Evolutionary conservation across 345 rosid species (phyloP).

Genomic region (Boechera divaricarpa): DNA sequence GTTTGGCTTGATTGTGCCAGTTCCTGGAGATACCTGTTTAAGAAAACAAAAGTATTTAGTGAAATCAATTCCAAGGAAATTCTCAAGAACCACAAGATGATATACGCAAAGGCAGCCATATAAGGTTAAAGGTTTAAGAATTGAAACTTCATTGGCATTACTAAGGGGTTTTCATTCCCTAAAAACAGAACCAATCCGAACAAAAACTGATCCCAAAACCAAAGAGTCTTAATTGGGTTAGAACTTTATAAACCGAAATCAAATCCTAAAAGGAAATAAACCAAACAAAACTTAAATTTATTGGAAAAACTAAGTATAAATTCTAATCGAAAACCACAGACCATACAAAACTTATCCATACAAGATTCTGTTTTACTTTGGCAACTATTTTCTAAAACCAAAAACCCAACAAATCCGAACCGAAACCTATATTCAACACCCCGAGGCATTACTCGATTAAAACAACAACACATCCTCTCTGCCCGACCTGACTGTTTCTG

Average conservation of each 20-base stretch:
- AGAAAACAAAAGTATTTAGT: background rate
- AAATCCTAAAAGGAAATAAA: background rate
- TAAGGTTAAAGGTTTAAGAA: background rate
- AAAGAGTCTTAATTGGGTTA: too few species aligned
- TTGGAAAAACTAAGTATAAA: too few species aligned
- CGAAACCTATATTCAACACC: background rate
- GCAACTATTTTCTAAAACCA: too few species aligned
- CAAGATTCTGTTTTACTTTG: too few species aligned
- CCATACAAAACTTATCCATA: too few species aligned
- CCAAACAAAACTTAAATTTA: too few species aligned
- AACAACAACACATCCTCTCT: background rate
- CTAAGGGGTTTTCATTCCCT: too few species aligned
- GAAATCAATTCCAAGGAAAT: background rate
- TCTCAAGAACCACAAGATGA: background rate
- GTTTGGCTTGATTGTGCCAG: conserved; percentile 67
- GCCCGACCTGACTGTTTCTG: background rate
- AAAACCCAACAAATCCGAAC: background rate
- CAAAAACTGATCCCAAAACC: too few species aligned
- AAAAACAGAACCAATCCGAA: too few species aligned
- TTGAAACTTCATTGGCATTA: too few species aligned
- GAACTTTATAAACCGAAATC: background rate
- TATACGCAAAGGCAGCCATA: background rate
- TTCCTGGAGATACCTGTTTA: conserved; percentile 67
- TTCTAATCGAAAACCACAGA: too few species aligned
- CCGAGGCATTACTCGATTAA: background rate